A percentile compares a stretch with the other conserved stretches of the same genome.
phyloP scores from a whole-genome alignment of 352 stramenopile genomes.

The Phytophthora citrophthora region DNA sequence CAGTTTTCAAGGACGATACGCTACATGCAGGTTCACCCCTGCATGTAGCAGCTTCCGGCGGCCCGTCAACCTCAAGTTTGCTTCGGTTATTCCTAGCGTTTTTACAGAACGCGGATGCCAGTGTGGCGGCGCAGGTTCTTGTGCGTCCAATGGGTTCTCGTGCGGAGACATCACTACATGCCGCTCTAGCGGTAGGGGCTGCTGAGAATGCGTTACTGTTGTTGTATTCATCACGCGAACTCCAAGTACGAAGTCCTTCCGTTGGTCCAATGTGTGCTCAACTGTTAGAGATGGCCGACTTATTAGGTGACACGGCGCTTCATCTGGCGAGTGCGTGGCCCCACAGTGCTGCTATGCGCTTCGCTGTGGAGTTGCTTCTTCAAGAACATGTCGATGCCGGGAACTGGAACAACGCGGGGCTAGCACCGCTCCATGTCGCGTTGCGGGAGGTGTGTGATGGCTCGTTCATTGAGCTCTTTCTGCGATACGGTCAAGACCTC shows the following conservation, averaged over 20 bases:
- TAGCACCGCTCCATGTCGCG: constrained; percentile 62
- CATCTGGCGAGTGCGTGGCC: constrained; percentile 60
- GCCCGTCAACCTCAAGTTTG: constrained; percentile 38
- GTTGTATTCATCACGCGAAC: constrained; percentile 39
- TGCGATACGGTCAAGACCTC: constrained; percentile 54
- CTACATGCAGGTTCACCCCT: constrained; percentile 40
- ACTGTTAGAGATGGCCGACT: constrained; percentile 35
- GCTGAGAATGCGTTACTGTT: constrained; percentile 51
- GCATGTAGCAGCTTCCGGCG: constrained; percentile 52
- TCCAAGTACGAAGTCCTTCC: constrained; percentile 23
- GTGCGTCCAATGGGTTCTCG: constrained; percentile 24
- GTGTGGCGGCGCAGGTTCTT: constrained; percentile 27
- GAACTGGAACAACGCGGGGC: constrained; percentile 58
- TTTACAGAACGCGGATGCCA: constrained; percentile 22
- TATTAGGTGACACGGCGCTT: constrained; percentile 47
- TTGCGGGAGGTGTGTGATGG: constrained; percentile 50
- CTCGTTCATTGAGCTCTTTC: constrained; percentile 53
- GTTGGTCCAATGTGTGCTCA: constrained; percentile 26
- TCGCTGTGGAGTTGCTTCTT: constrained; percentile 56
- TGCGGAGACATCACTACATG: constrained; percentile 52
- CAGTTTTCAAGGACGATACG: constrained; percentile 48
- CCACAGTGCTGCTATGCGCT: constrained; percentile 38
- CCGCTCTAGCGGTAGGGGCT: constrained; percentile 44
- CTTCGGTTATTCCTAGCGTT: constrained; percentile 53
- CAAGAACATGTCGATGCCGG: constrained; percentile 45